A percentile compares a stretch with the other conserved stretches of the same genome.
Evolutionary conservation across 257 asterid genomes (phyloP).

Genomic region (Cruciata laevipes): DNA sequence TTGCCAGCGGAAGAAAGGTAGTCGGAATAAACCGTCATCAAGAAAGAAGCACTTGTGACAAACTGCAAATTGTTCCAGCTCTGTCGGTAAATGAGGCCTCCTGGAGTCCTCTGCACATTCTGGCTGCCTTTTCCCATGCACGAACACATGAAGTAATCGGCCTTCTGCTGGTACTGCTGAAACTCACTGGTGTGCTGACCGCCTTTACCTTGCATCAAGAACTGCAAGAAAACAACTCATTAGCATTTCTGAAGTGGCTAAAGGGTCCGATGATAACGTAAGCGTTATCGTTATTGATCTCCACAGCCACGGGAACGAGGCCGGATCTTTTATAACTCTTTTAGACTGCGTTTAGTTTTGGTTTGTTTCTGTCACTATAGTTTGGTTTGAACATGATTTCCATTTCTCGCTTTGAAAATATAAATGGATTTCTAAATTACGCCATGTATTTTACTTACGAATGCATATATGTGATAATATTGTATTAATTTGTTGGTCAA

Average conservation of each 20-base stretch:
- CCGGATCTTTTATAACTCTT: too few species aligned
- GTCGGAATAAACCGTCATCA: conserved; percentile 76
- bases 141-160: conserved; percentile 89
- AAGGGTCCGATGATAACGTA: too few species aligned
- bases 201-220: conserved; percentile 77
- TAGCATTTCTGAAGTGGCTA: neutral
- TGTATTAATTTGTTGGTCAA: too few species aligned
- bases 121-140: conserved; percentile 76
- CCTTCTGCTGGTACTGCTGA: conserved; percentile 60
- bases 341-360: too few species aligned
- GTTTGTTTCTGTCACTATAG: too few species aligned
- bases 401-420: too few species aligned
- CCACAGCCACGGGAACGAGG: neutral
- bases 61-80: conserved; percentile 98
- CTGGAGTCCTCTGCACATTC: conserved; percentile 81
- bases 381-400: too few species aligned
- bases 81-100: conserved; percentile 84
- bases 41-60: conserved; percentile 89
- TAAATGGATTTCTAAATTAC: too few species aligned
- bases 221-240: conserved; percentile 32
- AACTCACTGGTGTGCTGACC: conserved; percentile 50
- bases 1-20: conserved; percentile 74
- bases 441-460: too few species aligned
- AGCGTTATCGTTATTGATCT: too few species aligned
- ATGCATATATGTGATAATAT: too few species aligned